These are phyloP conservation scores for Botryotinia convoluta DNA, from an alignment of 2,329 filamentous ascomycete species.

Conservation along the genomic window DNA sequence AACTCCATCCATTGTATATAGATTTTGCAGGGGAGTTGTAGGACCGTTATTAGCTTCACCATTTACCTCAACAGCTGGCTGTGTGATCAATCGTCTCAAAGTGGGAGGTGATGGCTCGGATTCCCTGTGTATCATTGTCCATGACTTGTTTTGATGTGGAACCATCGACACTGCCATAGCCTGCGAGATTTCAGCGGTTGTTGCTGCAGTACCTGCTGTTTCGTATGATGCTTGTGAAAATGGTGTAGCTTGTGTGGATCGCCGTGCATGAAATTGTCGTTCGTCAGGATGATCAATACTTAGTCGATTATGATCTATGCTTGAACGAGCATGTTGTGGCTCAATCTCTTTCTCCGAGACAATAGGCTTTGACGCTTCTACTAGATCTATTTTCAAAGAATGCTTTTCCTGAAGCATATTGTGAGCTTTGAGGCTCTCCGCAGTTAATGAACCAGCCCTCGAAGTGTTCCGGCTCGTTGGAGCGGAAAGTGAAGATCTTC, in stretches of 20 bases:
- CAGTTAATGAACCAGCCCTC: slow-evolving; percentile 54
- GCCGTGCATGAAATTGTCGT: slow-evolving; percentile 43
- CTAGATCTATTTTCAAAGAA: slow-evolving; percentile 13
- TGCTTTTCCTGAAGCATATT: slow-evolving; percentile 40
- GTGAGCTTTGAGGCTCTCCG: slow-evolving; percentile 57
- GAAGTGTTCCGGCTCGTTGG: slow-evolving; percentile 59
- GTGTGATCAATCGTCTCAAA: slow-evolving; percentile 19
- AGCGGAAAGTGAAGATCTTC: slow-evolving; percentile 61
- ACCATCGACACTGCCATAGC: slow-evolving; percentile 61
- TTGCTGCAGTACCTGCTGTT: slow-evolving; percentile 51
- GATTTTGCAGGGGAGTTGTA: slow-evolving; percentile 52
- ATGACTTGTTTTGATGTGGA: slow-evolving; percentile 61
- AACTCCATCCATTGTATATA: slow-evolving; percentile 50
- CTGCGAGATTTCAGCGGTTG: slow-evolving; percentile 59
- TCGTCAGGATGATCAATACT: slow-evolving; percentile 12
- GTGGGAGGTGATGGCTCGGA: slow-evolving; percentile 12
- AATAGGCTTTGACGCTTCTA: slow-evolving; percentile 17
- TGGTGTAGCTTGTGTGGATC: slow-evolving; percentile 57
- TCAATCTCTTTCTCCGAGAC: slow-evolving; percentile 25
- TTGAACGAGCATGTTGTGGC: slow-evolving; percentile 23
- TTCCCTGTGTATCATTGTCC: slow-evolving; percentile 14
- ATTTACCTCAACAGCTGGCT: slow-evolving; percentile 32
- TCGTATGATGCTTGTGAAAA: slow-evolving; percentile 62
- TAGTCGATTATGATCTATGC: slow-evolving; percentile 54
- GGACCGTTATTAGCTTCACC: slow-evolving; percentile 44